Percentiles rank a stretch among this genome's conserved stretches.
Conservation (phyloP, 495 filamentous ascomycete genomes). For the Thermochaetoides thermophila region DNA sequence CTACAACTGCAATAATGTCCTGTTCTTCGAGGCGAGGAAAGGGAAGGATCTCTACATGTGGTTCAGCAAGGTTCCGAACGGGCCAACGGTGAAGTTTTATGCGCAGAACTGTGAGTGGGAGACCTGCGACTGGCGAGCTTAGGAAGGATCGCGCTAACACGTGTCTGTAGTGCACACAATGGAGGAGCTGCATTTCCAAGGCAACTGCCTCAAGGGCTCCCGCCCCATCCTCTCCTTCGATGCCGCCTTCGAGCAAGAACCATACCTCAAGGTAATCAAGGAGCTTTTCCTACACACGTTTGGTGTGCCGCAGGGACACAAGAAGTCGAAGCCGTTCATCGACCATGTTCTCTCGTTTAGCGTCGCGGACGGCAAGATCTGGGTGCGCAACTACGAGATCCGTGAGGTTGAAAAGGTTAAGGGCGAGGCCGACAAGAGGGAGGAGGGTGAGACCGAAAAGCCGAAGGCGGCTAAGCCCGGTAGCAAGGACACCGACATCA, state of each 20-base stretch:
- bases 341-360: slow-evolving; percentile 93
- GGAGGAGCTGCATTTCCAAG: slow-evolving; percentile 90
- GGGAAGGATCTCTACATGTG: slow-evolving; percentile 88
- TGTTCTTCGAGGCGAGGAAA: slow-evolving; percentile 94
- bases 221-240: slow-evolving; percentile 94
- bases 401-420: slow-evolving; percentile 57
- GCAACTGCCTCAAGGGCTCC: slow-evolving; percentile 90
- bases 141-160: neutral
- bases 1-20: slow-evolving; percentile 96
- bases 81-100: slow-evolving; percentile 80
- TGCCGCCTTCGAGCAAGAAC: slow-evolving; percentile 59
- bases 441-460: slow-evolving; percentile 10
- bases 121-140: too few relatives aligned
- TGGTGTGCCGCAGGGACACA: slow-evolving; percentile 74
- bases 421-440: slow-evolving; percentile 21
- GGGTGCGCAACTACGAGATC: slow-evolving; percentile 91
- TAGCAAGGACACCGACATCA: slow-evolving; percentile 52
- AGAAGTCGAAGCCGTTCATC: slow-evolving; percentile 87
- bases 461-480: slow-evolving; percentile 13
- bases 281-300: slow-evolving; percentile 88
- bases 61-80: slow-evolving; percentile 89
- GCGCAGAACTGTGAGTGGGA: slow-evolving; percentile 42
- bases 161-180: slow-evolving; percentile 61
- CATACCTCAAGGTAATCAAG: slow-evolving; percentile 57
- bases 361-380: slow-evolving; percentile 87